These are phyloP conservation scores for Aspergillus nanangensis DNA, from an alignment of 495 filamentous ascomycete genomes.

Conservation along the genomic window DNA sequence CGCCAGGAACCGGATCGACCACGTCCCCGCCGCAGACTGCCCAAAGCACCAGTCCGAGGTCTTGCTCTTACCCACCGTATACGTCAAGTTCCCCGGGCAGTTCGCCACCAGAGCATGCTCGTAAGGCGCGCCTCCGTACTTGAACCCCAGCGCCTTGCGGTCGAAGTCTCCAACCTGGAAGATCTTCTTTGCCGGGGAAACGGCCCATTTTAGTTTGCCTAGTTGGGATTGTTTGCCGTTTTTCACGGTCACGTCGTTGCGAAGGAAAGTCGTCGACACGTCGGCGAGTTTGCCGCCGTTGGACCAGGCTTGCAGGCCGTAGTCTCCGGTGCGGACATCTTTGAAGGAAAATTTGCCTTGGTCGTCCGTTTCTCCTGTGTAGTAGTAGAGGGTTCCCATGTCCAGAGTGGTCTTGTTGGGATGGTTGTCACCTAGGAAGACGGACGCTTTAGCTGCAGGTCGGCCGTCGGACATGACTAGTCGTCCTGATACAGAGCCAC, in stretches of 20 bases:
- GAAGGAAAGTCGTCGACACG: conserved; percentile 26
- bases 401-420: conserved; percentile 25
- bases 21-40: conserved; percentile 28
- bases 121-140: conserved; percentile 27
- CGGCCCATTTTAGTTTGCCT: conserved; percentile 20
- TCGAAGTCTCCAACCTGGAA: conserved; percentile 38
- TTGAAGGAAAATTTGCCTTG: conserved; percentile 27
- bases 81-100: conserved; percentile 29
- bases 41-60: conserved; percentile 33
- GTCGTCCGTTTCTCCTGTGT: conserved; percentile 28
- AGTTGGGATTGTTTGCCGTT: conserved; percentile 19
- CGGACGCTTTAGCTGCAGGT: conserved; percentile 30
- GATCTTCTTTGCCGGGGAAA: conserved; percentile 18
- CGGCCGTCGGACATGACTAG: conserved; percentile 33
- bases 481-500: conserved; percentile 27
- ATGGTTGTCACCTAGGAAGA: conserved; percentile 36
- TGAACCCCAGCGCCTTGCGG: conserved; percentile 31
- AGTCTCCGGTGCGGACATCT: conserved; percentile 28
- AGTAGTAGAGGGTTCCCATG: conserved; percentile 34
- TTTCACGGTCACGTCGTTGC: conserved; percentile 26
- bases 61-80: conserved; percentile 22
- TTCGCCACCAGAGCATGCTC: conserved; percentile 27
- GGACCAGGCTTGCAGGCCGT: conserved; percentile 37
- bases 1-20: conserved; percentile 24
- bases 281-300: conserved; percentile 30